A percentile compares a stretch with the other conserved stretches of the same genome.
Conservation (phyloP, 2,329 filamentous ascomycete genomes). For the Ophiostoma himal-ulmi region DNA sequence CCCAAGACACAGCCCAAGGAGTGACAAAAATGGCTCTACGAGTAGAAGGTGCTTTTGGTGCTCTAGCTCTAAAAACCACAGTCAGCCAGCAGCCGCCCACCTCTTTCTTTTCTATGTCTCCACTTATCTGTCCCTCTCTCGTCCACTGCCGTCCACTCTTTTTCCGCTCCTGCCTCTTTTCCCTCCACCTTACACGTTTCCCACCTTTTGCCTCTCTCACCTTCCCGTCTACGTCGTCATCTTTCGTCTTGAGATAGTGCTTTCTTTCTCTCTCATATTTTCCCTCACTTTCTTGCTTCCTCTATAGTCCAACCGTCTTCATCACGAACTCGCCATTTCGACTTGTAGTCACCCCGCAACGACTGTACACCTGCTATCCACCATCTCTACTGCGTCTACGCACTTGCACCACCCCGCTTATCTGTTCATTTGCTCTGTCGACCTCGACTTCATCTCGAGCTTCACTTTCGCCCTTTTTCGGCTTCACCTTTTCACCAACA, state of each 20-base stretch:
- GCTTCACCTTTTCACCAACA: background rate
- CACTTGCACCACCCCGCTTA: slow-evolving; percentile 6
- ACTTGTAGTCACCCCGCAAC: background rate
- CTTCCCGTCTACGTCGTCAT: background rate
- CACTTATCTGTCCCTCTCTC: slow-evolving; percentile 13
- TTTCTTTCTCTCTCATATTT: background rate
- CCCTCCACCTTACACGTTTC: slow-evolving; percentile 8
- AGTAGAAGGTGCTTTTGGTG: background rate
- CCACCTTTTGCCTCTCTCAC: slow-evolving; percentile 1
- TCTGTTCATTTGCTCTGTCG: background rate
- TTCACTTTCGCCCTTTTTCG: background rate
- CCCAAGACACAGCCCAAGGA: background rate
- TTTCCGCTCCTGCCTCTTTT: slow-evolving; percentile 13
- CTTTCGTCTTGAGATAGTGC: background rate
- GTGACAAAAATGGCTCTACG: background rate
- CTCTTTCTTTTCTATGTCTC: background rate
- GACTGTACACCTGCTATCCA: background rate
- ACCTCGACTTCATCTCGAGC: background rate
- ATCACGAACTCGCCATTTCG: background rate
- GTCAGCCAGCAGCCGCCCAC: slow-evolving; percentile 2
- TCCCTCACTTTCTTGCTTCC: background rate
- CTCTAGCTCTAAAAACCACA: background rate
- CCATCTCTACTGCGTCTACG: background rate
- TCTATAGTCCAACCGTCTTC: background rate
- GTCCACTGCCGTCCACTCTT: slow-evolving; percentile 13